Base-by-base conservation (phyloP, 106 monocot species). In the Acanthochlamys bracteata region DNA sequence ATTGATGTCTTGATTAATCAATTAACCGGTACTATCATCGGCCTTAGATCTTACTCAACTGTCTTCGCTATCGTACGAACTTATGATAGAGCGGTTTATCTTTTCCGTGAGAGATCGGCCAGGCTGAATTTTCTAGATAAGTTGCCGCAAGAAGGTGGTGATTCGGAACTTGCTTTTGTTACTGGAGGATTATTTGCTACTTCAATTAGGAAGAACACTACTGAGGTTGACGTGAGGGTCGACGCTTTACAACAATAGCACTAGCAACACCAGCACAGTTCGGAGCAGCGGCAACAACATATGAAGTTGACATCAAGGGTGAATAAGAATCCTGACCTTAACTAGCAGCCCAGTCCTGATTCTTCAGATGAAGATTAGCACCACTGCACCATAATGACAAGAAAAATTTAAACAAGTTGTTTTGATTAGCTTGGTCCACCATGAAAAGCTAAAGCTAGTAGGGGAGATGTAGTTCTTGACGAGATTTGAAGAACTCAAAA, bases 251-350 rank as follows among this genome's bases (percentile, higher is more conserved):
- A 62, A 14, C 45, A 8, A 8, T 10, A 46, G 11, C 45, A 8
- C 11, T 14, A n/a, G 12, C 22, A 2, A 15, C 22, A 19, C 16
- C 15, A 13, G 2, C 12, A 39, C 0, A 10, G n/a, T 14, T 20
- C 16, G 14, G 16, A 13, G 0, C 61, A 51, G 22, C 66, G 25
- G 24, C 47, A 52, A 47, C 27, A 7, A 39, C 25, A 39, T 3
- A 10, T 42, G 25, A 23, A 58, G 45, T n/a, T n/a, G n/a, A n/a
- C n/a, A n/a, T n/a, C n/a, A n/a, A n/a, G n/a, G n/a, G 24, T 20
- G 22, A 20, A 14, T 9, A 86, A 82, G 79, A 81, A 89, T 59
- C 89, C 85, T 11, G 89, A 89, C 64, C 82, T 89, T 46, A 89
- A 89, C 54, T 85, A 74, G 64, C 63, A 71, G 52, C 85, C 89